These are phyloP conservation scores for Xylariaceae sp. DNA, from an alignment of 2,329 filamentous ascomycete genomes.

Conservation along the genomic window DNA sequence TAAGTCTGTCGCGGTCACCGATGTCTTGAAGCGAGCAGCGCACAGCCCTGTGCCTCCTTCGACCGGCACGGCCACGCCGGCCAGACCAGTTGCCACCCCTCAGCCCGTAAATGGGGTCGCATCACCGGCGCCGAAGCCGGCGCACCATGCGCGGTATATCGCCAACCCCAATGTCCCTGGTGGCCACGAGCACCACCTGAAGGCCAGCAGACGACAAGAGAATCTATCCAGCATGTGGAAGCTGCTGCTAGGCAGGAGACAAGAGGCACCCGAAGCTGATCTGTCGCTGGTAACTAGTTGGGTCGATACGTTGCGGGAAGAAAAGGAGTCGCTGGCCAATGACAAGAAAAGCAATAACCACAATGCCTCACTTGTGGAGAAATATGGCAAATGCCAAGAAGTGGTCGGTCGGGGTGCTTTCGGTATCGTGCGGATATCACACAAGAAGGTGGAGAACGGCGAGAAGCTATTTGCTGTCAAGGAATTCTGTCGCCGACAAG, in stretches of 20 bases:
- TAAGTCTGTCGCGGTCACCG: slow-evolving; percentile 32
- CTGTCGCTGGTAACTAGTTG: slow-evolving; percentile 90
- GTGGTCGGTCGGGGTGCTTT: slow-evolving; percentile 94
- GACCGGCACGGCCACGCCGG: slow-evolving; percentile 32
- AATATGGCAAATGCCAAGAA: slow-evolving; percentile 98
- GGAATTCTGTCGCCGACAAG: slow-evolving; percentile 89
- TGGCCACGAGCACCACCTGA: slow-evolving; percentile 80
- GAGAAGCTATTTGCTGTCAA: slow-evolving; percentile 97
- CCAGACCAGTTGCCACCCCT: slow-evolving; percentile 29
- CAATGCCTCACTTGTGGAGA: slow-evolving; percentile 78
- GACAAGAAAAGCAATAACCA: slow-evolving; percentile 75
- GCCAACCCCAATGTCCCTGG: slow-evolving; percentile 51
- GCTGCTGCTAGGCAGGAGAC: slow-evolving; percentile 77
- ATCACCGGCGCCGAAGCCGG: slow-evolving; percentile 27
- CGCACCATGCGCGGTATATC: slow-evolving; percentile 41
- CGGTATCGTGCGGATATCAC: slow-evolving; percentile 93
- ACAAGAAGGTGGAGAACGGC: slow-evolving; percentile 83
- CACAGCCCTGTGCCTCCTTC: slow-evolving; percentile 28
- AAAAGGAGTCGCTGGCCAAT: slow-evolving; percentile 69
- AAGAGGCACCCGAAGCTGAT: slow-evolving; percentile 70
- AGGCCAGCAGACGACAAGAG: slow-evolving; percentile 85
- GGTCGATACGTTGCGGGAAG: slow-evolving; percentile 88
- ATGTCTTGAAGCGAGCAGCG: slow-evolving; percentile 28
- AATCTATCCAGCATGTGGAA: slow-evolving; percentile 91
- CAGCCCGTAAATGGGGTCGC: slow-evolving; percentile 27